These are phyloP conservation scores for Termitomyces heimii DNA, from an alignment of 768 basidiomycete genomes.

Conservation along the genomic window DNA sequence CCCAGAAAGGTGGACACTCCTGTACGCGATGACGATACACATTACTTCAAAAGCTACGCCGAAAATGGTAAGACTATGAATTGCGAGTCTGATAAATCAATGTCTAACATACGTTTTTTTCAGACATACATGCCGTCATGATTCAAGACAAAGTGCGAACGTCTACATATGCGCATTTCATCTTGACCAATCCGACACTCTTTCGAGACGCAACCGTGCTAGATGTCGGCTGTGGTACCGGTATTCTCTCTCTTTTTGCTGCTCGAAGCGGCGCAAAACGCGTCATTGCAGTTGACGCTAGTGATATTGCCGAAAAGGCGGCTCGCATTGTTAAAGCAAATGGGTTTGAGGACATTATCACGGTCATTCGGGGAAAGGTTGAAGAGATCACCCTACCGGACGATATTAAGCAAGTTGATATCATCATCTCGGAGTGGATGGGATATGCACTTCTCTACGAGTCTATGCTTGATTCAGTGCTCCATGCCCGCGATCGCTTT, in stretches of 20 bases:
- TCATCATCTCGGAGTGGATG: constrained; percentile 99
- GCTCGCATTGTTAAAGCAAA: constrained; percentile 75
- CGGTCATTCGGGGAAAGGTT: constrained; percentile 85
- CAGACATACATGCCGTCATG: constrained; percentile 96
- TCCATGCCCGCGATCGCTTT: constrained; percentile 84
- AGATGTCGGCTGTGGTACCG: constrained; percentile 95
- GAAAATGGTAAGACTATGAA: constrained; percentile 60
- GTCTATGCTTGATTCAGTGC: constrained; percentile 95
- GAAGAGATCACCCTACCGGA: constrained; percentile 82
- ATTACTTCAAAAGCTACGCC: constrained; percentile 90
- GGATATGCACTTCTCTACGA: constrained; percentile 89
- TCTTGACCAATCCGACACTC: constrained; percentile 71
- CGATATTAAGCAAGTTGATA: constrained; percentile 72
- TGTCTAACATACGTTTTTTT: not conserved
- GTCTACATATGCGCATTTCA: constrained; percentile 88
- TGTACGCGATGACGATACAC: constrained; percentile 81
- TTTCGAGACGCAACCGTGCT: constrained; percentile 86
- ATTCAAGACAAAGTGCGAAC: constrained; percentile 94
- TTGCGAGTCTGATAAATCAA: not conserved
- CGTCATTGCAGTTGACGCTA: constrained; percentile 91
- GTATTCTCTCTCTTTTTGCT: constrained; percentile 87
- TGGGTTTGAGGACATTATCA: constrained; percentile 65
- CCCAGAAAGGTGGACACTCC: constrained; percentile 20
- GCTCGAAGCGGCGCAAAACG: constrained; percentile 85
- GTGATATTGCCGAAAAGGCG: constrained; percentile 74